phyloP scores from a whole-genome alignment of 768 basidiomycete genomes.

The Panus rudis region DNA sequence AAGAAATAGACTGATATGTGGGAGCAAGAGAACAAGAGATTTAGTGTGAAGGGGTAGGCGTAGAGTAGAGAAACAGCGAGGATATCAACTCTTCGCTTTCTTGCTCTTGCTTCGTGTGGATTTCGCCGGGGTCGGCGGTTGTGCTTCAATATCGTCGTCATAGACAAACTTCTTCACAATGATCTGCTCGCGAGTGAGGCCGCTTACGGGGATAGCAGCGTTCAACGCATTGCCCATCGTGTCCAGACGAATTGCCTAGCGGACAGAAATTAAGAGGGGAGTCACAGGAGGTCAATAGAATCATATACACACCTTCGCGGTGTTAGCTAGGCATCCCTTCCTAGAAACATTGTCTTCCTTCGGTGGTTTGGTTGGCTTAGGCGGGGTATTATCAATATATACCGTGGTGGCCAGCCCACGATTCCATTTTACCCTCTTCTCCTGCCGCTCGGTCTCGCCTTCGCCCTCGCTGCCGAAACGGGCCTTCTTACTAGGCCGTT shows the following conservation, averaged over 20 bases:
- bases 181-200: constrained; percentile 58
- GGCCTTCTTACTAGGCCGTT: constrained; percentile 33
- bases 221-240: constrained; percentile 64
- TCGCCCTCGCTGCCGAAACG: constrained; percentile 28
- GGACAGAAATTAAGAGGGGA: not conserved
- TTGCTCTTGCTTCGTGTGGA: constrained; percentile 35
- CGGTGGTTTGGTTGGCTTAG: constrained; percentile 36
- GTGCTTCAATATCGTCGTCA: constrained; percentile 47
- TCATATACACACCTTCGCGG: constrained; percentile 51
- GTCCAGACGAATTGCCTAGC: constrained; percentile 56
- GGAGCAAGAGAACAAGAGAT: too few species aligned
- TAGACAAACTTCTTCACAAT: constrained; percentile 76
- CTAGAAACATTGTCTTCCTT: constrained; percentile 31
- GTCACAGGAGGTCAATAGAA: constrained; percentile 6
- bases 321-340: constrained; percentile 64
- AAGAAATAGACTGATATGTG: too few species aligned
- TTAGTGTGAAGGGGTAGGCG: too few species aligned
- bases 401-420: constrained; percentile 54
- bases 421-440: constrained; percentile 74
- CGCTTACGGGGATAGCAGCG: constrained; percentile 45
- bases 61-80: too few species aligned
- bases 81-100: constrained; percentile 19
- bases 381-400: constrained; percentile 56
- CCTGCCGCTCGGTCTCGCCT: constrained; percentile 20
- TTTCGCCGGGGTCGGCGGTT: constrained; percentile 29